A percentile compares a stretch with the other conserved stretches of the same genome.
These are phyloP conservation scores for Sporothrix euskadiensis DNA, from an alignment of 2,329 filamentous ascomycete species.

Conservation along the genomic window DNA sequence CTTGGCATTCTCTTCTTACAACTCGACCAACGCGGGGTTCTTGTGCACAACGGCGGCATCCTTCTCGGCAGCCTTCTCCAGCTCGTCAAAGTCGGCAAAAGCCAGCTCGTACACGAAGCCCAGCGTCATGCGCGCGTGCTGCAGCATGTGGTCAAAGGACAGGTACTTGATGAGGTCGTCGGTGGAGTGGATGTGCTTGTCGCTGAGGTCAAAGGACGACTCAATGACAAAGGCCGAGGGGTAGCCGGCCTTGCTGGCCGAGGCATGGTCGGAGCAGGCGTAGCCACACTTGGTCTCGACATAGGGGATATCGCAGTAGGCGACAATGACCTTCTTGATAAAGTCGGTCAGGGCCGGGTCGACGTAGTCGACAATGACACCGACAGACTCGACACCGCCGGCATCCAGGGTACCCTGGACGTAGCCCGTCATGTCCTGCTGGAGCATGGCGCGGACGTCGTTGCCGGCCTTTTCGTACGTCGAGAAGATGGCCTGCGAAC, in stretches of 20 bases:
- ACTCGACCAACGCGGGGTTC: conserved; percentile 32
- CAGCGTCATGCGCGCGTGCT: conserved; percentile 58
- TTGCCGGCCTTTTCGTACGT: conserved; percentile 71
- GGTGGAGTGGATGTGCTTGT: conserved; percentile 72
- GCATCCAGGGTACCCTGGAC: conserved; percentile 79
- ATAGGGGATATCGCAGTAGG: conserved; percentile 76
- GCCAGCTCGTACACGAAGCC: conserved; percentile 52
- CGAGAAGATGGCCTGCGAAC: conserved; percentile 86
- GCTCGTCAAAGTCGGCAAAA: conserved; percentile 41
- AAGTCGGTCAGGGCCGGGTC: conserved; percentile 80
- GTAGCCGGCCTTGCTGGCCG: conserved; percentile 65
- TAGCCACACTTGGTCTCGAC: conserved; percentile 55
- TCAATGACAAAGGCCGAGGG: conserved; percentile 66
- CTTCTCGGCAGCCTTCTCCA: conserved; percentile 35
- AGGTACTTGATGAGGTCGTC: conserved; percentile 71
- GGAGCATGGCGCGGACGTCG: conserved; percentile 92
- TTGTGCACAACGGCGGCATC: conserved; percentile 6
- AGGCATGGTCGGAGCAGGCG: conserved; percentile 68
- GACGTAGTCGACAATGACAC: conserved; percentile 91
- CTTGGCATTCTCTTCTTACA: conserved; percentile 27
- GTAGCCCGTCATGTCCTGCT: conserved; percentile 97
- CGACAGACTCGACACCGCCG: conserved; percentile 79
- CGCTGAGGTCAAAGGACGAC: conserved; percentile 58
- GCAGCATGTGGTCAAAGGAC: conserved; percentile 65
- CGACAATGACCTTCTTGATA: conserved; percentile 83